phyloP scores from a whole-genome alignment of 176 grass and related monocot species.

The Zizania latifolia region DNA sequence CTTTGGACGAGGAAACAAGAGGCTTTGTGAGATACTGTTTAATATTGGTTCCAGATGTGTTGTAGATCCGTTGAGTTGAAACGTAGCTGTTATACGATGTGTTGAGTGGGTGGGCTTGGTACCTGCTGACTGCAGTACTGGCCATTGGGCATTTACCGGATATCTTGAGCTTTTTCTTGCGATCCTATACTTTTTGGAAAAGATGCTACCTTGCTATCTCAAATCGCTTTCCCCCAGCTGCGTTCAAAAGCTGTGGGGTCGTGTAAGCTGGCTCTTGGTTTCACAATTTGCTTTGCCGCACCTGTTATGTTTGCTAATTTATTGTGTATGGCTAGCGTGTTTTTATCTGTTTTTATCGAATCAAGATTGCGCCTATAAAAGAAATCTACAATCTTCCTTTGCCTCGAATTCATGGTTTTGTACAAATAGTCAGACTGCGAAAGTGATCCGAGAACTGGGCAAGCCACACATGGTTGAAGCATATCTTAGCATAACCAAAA shows the following conservation, averaged over 20 bases:
- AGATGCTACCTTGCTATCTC: conserved; percentile 18
- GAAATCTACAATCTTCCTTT: neutral
- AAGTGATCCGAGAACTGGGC: neutral
- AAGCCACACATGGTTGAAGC: neutral
- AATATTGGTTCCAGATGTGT: neutral
- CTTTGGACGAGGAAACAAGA: neutral
- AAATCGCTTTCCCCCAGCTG: neutral
- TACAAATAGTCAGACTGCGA: neutral
- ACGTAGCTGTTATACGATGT: neutral
- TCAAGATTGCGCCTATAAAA: neutral
- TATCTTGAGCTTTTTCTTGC: neutral
- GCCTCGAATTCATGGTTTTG: neutral
- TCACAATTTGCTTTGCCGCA: neutral
- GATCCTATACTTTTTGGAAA: conserved; percentile 23
- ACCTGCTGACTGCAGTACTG: neutral
- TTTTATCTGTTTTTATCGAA: neutral
- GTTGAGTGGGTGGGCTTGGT: neutral
- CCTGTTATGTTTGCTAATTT: neutral
- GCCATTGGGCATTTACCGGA: conserved; percentile 1
- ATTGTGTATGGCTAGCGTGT: neutral
- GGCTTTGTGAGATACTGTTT: neutral
- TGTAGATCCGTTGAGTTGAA: neutral
- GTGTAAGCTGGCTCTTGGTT: neutral
- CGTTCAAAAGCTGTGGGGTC: neutral
- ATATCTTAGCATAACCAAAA: neutral